A percentile compares a stretch with the other conserved stretches of the same genome.
Conservation (phyloP, 192 early-diverging fungal genomes). For the Piromyces sp. region DNA sequence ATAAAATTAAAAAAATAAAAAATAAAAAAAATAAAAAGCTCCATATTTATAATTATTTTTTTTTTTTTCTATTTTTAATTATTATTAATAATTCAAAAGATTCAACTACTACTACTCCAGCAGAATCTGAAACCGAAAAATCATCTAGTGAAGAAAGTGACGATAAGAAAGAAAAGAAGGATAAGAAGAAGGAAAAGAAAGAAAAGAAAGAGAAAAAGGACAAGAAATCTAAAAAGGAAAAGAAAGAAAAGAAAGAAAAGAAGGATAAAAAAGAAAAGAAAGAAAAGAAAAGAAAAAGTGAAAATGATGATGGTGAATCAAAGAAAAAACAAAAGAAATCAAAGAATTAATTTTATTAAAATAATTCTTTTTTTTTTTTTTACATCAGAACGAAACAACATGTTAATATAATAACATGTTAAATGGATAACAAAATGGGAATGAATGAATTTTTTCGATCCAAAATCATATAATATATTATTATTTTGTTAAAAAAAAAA, state of each 20-base stretch:
- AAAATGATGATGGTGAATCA: conserved; percentile 7
- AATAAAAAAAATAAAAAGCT: too few species aligned
- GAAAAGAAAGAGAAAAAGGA: neutral
- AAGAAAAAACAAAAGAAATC: conserved; percentile 4
- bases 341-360: neutral
- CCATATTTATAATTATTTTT: too few species aligned
- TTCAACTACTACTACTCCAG: neutral
- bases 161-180: neutral
- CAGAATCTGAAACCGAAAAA: neutral
- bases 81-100: neutral
- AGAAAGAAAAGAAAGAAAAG: conserved; percentile 12
- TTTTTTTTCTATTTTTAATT: too few species aligned
- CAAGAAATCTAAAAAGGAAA: neutral
- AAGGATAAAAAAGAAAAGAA: conserved; percentile 1
- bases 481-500: too few species aligned
- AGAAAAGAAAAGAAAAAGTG: conserved; percentile 3
- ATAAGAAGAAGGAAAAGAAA: neutral
- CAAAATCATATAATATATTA: too few species aligned
- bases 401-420: too few species aligned
- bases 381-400: too few species aligned
- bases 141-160: neutral
- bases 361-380: too few species aligned
- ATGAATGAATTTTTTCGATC: too few species aligned
- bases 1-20: too few species aligned
- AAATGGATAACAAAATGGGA: too few species aligned